Percentiles rank a stretch among this genome's conserved stretches.
These are phyloP conservation scores for Mycena indigotica DNA, from an alignment of 768 basidiomycete genomes.

Conservation along the genomic window DNA sequence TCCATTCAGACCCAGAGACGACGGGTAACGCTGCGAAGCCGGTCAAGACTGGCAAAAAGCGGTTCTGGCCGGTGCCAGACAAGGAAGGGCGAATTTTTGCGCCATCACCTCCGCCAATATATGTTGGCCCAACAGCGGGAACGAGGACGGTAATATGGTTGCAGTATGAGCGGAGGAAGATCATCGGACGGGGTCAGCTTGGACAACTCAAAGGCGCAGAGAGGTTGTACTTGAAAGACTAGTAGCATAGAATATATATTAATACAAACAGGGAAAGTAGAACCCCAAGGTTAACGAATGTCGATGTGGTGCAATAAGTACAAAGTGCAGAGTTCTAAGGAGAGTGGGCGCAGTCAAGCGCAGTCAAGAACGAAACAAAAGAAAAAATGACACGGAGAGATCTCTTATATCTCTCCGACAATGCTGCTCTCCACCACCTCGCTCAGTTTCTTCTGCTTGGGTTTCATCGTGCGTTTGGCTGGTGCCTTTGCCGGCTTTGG, in stretches of 20 bases:
- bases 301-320: background rate
- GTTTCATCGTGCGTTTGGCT: constrained; percentile 22
- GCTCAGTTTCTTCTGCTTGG: constrained; percentile 16
- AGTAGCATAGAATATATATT: background rate
- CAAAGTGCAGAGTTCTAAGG: background rate
- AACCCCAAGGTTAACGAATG: background rate
- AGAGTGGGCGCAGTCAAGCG: background rate
- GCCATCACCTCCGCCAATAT: background rate
- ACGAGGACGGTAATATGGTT: background rate
- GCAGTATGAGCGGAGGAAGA: background rate
- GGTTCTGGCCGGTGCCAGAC: no score
- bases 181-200: background rate
- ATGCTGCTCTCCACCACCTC: constrained; percentile 22
- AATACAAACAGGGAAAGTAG: background rate
- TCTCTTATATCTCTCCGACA: constrained; percentile 15
- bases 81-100: background rate
- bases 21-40: no score
- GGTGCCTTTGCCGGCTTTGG: constrained; percentile 4
- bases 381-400: background rate
- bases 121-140: background rate
- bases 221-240: background rate
- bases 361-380: constrained; percentile 4
- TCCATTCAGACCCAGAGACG: no score
- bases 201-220: background rate
- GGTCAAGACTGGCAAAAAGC: no score